These are phyloP conservation scores for Hemisphaericaspora lyxosophila DNA, from an alignment of 1,139 yeast species.

Conservation along the genomic window DNA sequence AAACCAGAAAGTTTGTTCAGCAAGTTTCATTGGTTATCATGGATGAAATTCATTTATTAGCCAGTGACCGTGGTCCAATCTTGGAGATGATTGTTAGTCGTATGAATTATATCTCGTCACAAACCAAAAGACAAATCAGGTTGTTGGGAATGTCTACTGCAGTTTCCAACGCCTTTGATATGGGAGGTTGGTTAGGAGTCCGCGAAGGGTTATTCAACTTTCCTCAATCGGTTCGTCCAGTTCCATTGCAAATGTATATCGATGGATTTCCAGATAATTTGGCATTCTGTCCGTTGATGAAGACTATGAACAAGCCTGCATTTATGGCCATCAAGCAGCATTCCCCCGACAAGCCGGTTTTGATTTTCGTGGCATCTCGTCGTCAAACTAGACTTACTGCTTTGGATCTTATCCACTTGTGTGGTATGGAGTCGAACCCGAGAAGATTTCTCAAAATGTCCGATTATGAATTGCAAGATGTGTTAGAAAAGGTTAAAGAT, in stretches of 20 bases:
- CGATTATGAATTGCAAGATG: slow-evolving; percentile 70
- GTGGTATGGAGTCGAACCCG: slow-evolving; percentile 95
- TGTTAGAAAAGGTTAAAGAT: slow-evolving; percentile 71
- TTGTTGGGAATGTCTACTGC: slow-evolving; percentile 95
- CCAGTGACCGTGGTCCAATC: slow-evolving; percentile 97
- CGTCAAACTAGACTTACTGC: slow-evolving; percentile 96
- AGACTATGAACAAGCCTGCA: slow-evolving; percentile 97
- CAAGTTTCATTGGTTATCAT: slow-evolving; percentile 87
- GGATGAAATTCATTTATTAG: slow-evolving; percentile 97
- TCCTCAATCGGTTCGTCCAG: slow-evolving; percentile 95
- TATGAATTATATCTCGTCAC: slow-evolving; percentile 86
- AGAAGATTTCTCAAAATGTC: slow-evolving; percentile 77
- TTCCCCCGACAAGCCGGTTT: slow-evolving; percentile 88
- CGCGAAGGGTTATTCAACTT: slow-evolving; percentile 87
- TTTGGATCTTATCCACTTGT: slow-evolving; percentile 83
- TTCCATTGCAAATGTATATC: slow-evolving; percentile 94
- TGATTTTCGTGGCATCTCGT: slow-evolving; percentile 95
- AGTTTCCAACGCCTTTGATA: slow-evolving; percentile 94
- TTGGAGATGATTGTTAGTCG: slow-evolving; percentile 98
- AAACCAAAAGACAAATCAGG: slow-evolving; percentile 73
- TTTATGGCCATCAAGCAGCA: slow-evolving; percentile 95
- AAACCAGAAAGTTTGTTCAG: slow-evolving; percentile 88
- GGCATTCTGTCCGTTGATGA: slow-evolving; percentile 95
- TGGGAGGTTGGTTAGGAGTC: slow-evolving; percentile 98
- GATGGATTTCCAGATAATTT: slow-evolving; percentile 96